A percentile compares a stretch with the other conserved stretches of the same genome.
These are phyloP conservation scores for Colletotrichum lini DNA, from an alignment of 2,329 filamentous ascomycete genomes.

Conservation along the genomic window DNA sequence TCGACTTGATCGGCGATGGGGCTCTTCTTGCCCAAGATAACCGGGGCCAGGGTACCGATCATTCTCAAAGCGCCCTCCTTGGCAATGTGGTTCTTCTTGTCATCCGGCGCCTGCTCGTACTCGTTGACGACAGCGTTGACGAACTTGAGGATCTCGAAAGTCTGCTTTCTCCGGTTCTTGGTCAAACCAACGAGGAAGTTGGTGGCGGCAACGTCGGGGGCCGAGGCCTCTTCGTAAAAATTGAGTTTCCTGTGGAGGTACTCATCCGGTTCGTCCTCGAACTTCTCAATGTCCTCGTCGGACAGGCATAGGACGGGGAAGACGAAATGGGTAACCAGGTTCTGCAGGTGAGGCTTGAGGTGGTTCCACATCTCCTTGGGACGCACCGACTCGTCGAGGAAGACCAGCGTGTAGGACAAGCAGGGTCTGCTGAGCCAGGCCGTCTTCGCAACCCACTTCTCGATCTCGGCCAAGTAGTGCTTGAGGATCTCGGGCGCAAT, in stretches of 20 bases:
- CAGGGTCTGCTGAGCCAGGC: conserved; percentile 96
- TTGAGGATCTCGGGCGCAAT: conserved; percentile 98
- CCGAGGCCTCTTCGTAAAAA: conserved; percentile 96
- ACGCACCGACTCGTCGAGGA: conserved; percentile 96
- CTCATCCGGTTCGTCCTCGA: conserved; percentile 94
- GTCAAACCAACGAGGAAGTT: conserved; percentile 97
- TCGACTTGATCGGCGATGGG: conserved; percentile 98
- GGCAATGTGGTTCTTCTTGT: conserved; percentile 92
- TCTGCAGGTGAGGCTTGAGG: conserved; percentile 93
- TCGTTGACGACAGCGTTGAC: conserved; percentile 95
- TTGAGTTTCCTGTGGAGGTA: conserved; percentile 98
- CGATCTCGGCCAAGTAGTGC: conserved; percentile 93
- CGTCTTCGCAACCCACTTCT: conserved; percentile 97
- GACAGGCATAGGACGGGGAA: conserved; percentile 96
- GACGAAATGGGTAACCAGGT: conserved; percentile 92
- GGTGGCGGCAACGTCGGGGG: conserved; percentile 94
- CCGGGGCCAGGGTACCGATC: conserved; percentile 94
- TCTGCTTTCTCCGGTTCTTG: conserved; percentile 95
- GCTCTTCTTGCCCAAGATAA: conserved; percentile 97
- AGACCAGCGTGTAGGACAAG: conserved; percentile 92
- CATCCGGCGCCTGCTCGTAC: conserved; percentile 87
- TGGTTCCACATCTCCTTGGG: conserved; percentile 98
- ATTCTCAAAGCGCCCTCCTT: conserved; percentile 97
- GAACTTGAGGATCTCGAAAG: conserved; percentile 93
- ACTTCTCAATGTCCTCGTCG: conserved; percentile 92